phyloP scores from a whole-genome alignment of 352 stramenopile species.

The Pythium sp. region DNA sequence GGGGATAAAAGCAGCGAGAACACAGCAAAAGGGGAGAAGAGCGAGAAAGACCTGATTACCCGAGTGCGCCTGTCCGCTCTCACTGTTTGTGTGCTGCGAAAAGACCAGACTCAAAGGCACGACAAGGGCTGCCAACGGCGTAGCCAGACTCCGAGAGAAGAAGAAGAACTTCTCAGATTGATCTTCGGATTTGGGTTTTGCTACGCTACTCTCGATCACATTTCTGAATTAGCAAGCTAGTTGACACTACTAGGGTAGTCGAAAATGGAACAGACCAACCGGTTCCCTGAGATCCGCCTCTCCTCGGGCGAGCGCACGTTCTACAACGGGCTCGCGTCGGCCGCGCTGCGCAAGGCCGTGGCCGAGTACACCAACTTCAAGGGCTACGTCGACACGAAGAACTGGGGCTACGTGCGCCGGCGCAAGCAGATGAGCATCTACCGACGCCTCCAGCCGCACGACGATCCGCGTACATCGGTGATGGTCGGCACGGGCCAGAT shows the following conservation, averaged over 20 bases:
- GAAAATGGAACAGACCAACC: not conserved
- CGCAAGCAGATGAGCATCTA: slow-evolving; percentile 15
- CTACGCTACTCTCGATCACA: not conserved
- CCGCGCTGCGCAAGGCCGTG: not conserved
- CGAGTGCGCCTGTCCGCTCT: not conserved
- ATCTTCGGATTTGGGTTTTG: not conserved
- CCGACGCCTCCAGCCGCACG: not conserved
- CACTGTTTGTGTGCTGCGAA: not conserved
- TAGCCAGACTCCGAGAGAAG: not conserved
- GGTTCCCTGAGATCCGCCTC: not conserved
- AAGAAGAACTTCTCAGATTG: not conserved
- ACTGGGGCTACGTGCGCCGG: slow-evolving; percentile 10
- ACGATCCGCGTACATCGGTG: not conserved
- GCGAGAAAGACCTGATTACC: not conserved
- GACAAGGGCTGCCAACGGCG: not conserved
- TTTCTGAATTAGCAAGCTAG: not conserved
- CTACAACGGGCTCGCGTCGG: slow-evolving; percentile 4
- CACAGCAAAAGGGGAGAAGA: not conserved
- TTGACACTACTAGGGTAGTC: not conserved
- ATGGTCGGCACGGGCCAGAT: slow-evolving; percentile 11
- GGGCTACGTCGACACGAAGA: slow-evolving; percentile 2
- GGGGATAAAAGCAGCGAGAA: not conserved
- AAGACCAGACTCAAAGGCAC: not conserved
- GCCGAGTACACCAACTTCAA: slow-evolving; percentile 10
- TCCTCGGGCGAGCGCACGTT: not conserved